Percentiles rank a stretch among this genome's conserved stretches.
phyloP scores from a whole-genome alignment of 768 basidiomycete species.

The Rhodotorula graminis region DNA sequence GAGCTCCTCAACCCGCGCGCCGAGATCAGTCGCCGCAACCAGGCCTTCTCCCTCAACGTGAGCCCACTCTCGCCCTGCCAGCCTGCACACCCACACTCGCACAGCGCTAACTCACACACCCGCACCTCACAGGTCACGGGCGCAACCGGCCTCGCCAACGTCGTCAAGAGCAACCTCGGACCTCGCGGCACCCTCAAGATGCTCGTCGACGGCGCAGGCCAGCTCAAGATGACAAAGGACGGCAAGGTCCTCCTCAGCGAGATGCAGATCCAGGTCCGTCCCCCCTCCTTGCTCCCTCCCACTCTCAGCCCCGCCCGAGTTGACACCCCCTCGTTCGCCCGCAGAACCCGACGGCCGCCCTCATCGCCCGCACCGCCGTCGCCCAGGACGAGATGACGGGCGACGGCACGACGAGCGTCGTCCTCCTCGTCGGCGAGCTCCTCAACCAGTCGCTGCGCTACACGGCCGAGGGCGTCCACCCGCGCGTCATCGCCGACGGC shows the following conservation, averaged over 20 bases:
- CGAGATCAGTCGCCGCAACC: constrained; percentile 47
- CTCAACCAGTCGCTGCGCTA: constrained; percentile 97
- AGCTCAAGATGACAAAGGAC: constrained; percentile 99
- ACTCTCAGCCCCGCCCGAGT: neutral
- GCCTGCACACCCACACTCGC: rapidly evolving
- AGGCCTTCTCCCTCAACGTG: constrained; percentile 50
- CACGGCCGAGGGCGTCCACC: constrained; percentile 96
- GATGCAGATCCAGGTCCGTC: constrained; percentile 83
- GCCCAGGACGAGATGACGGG: constrained; percentile 99
- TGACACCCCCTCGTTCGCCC: neutral
- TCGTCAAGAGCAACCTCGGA: constrained; percentile 94
- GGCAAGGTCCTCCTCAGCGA: constrained; percentile 96
- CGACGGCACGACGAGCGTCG: constrained; percentile 96
- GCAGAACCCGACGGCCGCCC: constrained; percentile 90
- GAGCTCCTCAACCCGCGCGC: constrained; percentile 47
- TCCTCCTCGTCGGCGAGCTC: constrained; percentile 75
- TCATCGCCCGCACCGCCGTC: constrained; percentile 97
- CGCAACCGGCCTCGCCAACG: constrained; percentile 92
- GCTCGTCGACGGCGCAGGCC: constrained; percentile 96
- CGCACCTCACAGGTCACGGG: constrained; percentile 18
- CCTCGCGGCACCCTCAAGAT: constrained; percentile 98
- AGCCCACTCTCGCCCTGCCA: neutral
- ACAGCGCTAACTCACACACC: neutral
- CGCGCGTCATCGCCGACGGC: constrained; percentile 88
- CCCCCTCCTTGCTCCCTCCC: constrained; percentile 3